Evolutionary conservation across 2,329 filamentous ascomycete genomes (phyloP), one percentile per base, ranked within the genome.

Genomic region (Botrytis cinerea): DNA sequence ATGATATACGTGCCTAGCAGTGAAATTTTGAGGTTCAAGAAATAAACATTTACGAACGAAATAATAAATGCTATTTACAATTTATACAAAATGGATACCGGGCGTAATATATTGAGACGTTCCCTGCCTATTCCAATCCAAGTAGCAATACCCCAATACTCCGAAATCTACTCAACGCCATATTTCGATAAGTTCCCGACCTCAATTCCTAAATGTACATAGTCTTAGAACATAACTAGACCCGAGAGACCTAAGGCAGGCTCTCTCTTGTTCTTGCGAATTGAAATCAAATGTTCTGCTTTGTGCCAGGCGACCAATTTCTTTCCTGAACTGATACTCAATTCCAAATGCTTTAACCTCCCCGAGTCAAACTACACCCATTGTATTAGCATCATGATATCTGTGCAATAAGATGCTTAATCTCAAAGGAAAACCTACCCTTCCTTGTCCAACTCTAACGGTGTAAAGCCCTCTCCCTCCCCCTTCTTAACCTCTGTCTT

Each of bases 361-460:
- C 76, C 74, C 77, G 74, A 16, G 73, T 80, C 74, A 80, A 73
- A 60, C 78, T 75, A 75, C 63, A 61, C 18, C 5, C 32, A 28
- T 51, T 45, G 14, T 4, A 74, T 79, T 71, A 80, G 76, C 62
- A 76, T 75, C 40, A 43, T 48, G 75, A 74, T 22, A 43, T 54
- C 22, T 22, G 22, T 4, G 16, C 7, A 67, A 28, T 9, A 59
- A 25, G 10, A 46, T 14, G 40, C 61, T 63, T 14, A 46, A 63
- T 38, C 22, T 10, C 45, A 22, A 71, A 43, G 40, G 0, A n/a
- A 48, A n/a, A 76, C 78, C 72, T 74, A 78, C 77, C 76, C 79
- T 69, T 80, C 78, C 73, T 80, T 80, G 70, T 80, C 76, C 57
- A 82, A 73, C 51, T 80, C 77, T 66, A 81, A 75, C 60, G 77